phyloP scores from a whole-genome alignment of 176 grass and related monocot genomes.

The Cenchrus americanus region DNA sequence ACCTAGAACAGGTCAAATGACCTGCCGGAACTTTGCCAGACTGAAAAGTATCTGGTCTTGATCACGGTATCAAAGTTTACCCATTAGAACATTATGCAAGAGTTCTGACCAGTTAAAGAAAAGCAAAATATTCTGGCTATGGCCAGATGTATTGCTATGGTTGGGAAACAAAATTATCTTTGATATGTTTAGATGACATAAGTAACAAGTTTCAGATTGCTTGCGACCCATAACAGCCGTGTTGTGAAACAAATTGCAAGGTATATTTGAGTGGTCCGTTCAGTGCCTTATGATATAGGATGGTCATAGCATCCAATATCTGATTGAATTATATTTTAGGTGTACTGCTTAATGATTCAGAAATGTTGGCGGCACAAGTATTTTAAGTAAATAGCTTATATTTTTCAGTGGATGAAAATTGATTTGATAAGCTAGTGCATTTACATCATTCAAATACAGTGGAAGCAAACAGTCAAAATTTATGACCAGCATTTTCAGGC shows the following conservation, averaged over 20 bases:
- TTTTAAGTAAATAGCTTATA: not conserved
- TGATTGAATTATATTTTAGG: not conserved
- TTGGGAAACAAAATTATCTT: not conserved
- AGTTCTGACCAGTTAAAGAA: not conserved
- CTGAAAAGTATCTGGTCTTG: not conserved
- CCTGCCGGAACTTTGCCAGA: not conserved
- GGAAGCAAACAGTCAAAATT: not conserved
- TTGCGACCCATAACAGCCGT: not conserved
- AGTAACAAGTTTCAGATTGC: not conserved
- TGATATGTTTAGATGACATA: not conserved
- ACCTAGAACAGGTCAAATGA: not conserved
- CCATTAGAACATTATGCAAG: not conserved
- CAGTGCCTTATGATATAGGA: not conserved
- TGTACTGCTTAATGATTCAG: not conserved
- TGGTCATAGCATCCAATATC: not conserved
- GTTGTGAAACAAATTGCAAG: not conserved
- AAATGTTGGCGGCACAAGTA: slow-evolving; percentile 2
- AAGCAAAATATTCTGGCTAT: not conserved
- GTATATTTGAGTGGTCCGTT: not conserved
- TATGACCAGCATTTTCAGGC: not conserved
- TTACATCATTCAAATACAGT: too few species aligned
- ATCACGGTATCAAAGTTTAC: slow-evolving; percentile 3
- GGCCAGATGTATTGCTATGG: not conserved
- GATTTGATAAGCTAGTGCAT: too few species aligned
- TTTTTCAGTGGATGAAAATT: not conserved